Conservation (phyloP, 2,329 filamentous ascomycete species). For the Orbilia javanica region DNA sequence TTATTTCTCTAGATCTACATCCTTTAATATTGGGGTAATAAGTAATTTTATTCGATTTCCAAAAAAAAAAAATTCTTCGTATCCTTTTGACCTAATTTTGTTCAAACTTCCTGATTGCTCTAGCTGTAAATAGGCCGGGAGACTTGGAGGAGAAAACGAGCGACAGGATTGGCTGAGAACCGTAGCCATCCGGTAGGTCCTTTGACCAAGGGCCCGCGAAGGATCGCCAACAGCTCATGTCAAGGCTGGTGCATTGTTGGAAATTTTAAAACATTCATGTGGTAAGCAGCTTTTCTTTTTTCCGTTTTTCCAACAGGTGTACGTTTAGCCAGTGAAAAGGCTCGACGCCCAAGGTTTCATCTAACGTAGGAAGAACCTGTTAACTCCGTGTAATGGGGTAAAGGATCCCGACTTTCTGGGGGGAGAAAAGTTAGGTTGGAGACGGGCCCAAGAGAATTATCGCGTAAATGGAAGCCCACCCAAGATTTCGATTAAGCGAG, state of each 20-base stretch:
- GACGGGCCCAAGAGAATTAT: neutral
- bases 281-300: neutral
- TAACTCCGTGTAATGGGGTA: slow-evolving; percentile 10
- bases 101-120: neutral
- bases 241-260: neutral
- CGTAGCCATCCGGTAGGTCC: slow-evolving; percentile 3
- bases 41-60: too few species aligned
- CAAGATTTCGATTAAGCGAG: slow-evolving; percentile 10
- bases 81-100: neutral
- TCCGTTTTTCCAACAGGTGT: neutral
- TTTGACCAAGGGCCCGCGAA: slow-evolving; percentile 9
- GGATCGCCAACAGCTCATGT: slow-evolving; percentile 8
- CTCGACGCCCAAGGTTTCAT: neutral
- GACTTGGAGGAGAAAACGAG: neutral
- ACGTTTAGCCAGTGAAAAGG: neutral
- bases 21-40: neutral
- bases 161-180: neutral
- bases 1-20: too few species aligned
- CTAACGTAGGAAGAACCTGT: neutral
- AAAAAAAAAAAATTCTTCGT: too few species aligned
- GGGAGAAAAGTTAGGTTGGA: neutral
- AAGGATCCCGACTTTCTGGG: neutral
- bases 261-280: slow-evolving; percentile 16
- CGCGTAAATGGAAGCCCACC: slow-evolving; percentile 1
- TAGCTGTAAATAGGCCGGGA: neutral